phyloP scores from a whole-genome alignment of 1,284 basidiomycete genomes.

The Malassezia pachydermatis region DNA sequence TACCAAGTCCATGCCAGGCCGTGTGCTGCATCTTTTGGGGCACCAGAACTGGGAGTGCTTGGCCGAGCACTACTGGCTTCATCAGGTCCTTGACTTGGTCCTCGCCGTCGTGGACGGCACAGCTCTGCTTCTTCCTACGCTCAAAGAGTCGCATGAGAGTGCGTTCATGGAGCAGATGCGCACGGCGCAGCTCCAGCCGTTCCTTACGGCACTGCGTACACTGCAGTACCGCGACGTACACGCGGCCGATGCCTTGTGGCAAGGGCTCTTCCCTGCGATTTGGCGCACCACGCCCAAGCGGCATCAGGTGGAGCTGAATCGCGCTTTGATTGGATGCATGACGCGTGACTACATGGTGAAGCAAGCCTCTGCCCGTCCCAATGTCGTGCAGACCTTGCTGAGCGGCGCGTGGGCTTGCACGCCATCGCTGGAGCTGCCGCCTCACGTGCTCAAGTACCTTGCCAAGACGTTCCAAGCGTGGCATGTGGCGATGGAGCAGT shows the following conservation, averaged over 20 bases:
- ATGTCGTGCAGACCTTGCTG: conserved; percentile 84
- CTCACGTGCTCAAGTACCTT: conserved; percentile 89
- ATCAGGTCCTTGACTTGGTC: conserved; percentile 77
- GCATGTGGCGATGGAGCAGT: conserved; percentile 80
- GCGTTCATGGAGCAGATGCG: conserved; percentile 17
- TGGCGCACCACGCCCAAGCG: conserved; percentile 77
- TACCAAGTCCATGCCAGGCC: conserved; percentile 67
- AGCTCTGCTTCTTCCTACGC: conserved; percentile 24
- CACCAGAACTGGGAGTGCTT: conserved; percentile 93
- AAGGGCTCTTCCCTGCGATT: conserved; percentile 75
- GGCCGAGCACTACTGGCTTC: conserved; percentile 89
- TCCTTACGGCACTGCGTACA: conserved; percentile 61
- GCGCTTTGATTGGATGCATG: conserved; percentile 78
- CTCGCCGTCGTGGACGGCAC: conserved; percentile 54
- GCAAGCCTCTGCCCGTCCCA: conserved; percentile 82
- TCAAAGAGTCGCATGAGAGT: conserved; percentile 17
- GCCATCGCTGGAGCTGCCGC: conserved; percentile 78
- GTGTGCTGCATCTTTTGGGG: conserved; percentile 81
- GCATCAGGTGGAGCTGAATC: conserved; percentile 79
- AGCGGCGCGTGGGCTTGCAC: conserved; percentile 71
- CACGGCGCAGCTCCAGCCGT: conserved; percentile 20
- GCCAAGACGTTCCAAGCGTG: conserved; percentile 93
- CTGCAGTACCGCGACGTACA: conserved; percentile 71
- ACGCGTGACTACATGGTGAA: conserved; percentile 87
- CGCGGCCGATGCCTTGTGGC: conserved; percentile 74